Evolutionary conservation across 164 flowering plant genomes (phyloP).

Genomic region (Hamamelis virginiana): DNA sequence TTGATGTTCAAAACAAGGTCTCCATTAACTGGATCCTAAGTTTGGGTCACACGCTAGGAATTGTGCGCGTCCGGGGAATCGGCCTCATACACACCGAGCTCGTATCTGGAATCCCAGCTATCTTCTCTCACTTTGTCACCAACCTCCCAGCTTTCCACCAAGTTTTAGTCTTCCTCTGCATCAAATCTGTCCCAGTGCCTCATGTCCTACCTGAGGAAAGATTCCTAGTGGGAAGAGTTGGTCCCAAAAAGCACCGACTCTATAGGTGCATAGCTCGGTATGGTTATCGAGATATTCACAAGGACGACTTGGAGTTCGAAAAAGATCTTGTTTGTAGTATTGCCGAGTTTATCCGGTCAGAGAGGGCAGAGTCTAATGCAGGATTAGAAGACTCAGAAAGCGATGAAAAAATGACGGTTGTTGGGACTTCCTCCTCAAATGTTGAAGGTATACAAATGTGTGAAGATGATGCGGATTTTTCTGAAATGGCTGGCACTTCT

Average conservation of each 20-base stretch:
- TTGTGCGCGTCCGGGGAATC: conserved; percentile 66
- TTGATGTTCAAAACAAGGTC: conserved; percentile 71
- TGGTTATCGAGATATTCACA: conserved; percentile 62
- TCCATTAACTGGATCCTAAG: conserved; percentile 64
- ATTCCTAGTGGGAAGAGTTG: conserved; percentile 72
- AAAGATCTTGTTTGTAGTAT: conserved; percentile 69
- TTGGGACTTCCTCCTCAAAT: conserved; percentile 50
- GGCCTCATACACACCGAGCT: conserved; percentile 75
- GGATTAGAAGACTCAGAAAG: conserved; percentile 18
- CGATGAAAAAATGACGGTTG: conserved; percentile 58
- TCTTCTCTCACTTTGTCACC: conserved; percentile 78
- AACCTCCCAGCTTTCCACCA: conserved; percentile 87
- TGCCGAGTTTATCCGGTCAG: conserved; percentile 65
- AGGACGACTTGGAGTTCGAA: conserved; percentile 66
- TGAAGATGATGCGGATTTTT: conserved; percentile 29
- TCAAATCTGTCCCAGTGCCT: conserved; percentile 78
- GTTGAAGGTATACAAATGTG: conserved; percentile 34
- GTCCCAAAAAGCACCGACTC: conserved; percentile 63
- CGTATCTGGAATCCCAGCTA: conserved; percentile 75
- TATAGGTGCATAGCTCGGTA: conserved; percentile 76
- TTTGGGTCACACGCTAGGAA: conserved; percentile 56
- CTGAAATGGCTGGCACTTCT: conserved; percentile 26
- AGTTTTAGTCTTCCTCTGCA: conserved; percentile 68
- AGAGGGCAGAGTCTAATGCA: conserved; percentile 19
- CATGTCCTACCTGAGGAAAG: conserved; percentile 67